phyloP scores from a whole-genome alignment of 2,329 filamentous ascomycete species.

The Penicillium sp. region DNA sequence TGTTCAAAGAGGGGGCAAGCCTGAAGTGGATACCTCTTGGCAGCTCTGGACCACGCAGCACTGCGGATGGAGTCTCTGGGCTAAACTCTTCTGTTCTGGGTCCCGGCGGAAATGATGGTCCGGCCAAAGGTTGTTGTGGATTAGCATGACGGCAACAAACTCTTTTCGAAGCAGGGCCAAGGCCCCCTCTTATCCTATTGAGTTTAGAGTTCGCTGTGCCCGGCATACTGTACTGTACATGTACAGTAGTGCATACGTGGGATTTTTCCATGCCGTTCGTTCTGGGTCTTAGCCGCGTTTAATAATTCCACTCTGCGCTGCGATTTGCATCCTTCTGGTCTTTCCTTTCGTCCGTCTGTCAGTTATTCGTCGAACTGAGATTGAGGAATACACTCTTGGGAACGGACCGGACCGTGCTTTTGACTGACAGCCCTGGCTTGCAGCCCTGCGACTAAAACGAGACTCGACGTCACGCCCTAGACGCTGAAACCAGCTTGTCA shows the following conservation, averaged over 20 bases:
- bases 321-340: background rate
- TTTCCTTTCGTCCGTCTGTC: constrained; percentile 1
- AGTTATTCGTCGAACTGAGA: background rate
- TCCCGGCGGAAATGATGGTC: constrained; percentile 11
- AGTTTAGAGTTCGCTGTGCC: constrained; percentile 13
- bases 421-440: background rate
- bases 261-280: constrained; percentile 3
- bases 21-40: constrained; percentile 5
- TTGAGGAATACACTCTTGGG: background rate
- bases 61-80: background rate
- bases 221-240: too few relatives aligned
- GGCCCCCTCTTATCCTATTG: constrained; percentile 4
- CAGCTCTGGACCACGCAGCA: constrained; percentile 1
- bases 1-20: constrained; percentile 8
- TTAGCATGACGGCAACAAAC: background rate
- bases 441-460: background rate
- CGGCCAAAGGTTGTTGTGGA: constrained; percentile 1
- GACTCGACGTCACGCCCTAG: background rate
- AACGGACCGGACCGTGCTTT: background rate
- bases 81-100: background rate
- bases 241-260: constrained; percentile 5
- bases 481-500: background rate
- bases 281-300: constrained; percentile 5
- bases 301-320: constrained; percentile 7
- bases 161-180: background rate